Evolutionary conservation across 1,284 basidiomycete genomes (phyloP), one percentile per base, ranked within the genome.

Genomic region (Ceratobasidium papillatum): DNA sequence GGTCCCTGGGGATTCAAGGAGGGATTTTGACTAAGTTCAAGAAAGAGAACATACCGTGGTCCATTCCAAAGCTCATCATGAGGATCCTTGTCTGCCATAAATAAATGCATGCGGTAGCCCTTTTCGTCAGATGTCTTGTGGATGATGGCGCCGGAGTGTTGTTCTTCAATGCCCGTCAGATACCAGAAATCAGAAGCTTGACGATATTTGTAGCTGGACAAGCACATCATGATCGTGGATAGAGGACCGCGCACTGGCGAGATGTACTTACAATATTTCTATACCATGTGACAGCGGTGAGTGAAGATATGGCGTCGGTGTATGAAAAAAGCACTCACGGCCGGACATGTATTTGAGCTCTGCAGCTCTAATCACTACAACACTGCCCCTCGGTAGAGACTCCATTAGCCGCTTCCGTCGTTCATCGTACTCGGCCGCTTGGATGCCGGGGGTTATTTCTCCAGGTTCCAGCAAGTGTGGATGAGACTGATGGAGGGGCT

Each of bases 161-260:
- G 94, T 81, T 99, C 97, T 76, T 96, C 90, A 80, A 98, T 98
- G 5, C 98, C 97, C 0, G 96, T 96, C 12, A 98, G 85, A 81
- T 98, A 98, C 91, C 91, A 94, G 81, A 97, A 95, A 82, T 97
- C 92, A 54, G 95, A 96, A 0, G 90, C 89, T 82, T 98, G 97
- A 47, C 97, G 89, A 81, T 95, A 99, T 81, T 96, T 96, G 86
- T 98, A 98, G 82, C 95, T 97, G 77, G 38, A 74, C 19, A 14
- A 58, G 74, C 76, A 71, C 80, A 17, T n/a, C 22, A 25, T 61
- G 32, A 47, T 30, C 19, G 36, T 22, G 25, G 58, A 9, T 45
- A 19, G 8, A 19, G 38, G 41, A 47, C 38, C 38, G 27, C 27
- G 25, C 19, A 32, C 38, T n/a, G 27, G 34, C 25, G 17, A 49